A percentile compares a stretch with the other conserved stretches of the same genome.
Evolutionary conservation across 169 alveolate species (phyloP).

Genomic region (Theileria orientalis): DNA sequence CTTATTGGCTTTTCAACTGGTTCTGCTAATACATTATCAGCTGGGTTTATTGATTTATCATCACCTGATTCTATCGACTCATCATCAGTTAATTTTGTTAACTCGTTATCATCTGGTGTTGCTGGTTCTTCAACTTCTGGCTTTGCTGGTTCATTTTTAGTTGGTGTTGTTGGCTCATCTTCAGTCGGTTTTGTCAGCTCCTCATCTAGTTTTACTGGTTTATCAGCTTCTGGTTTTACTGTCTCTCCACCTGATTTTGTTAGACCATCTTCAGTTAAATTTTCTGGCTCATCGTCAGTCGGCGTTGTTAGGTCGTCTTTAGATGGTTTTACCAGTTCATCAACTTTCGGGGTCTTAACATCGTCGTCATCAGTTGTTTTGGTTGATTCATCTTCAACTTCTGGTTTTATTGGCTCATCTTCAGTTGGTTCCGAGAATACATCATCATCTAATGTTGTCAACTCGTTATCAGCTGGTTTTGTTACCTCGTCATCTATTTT

Average conservation of each 20-base stretch:
- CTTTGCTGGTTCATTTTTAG: background rate
- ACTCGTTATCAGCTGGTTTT: background rate
- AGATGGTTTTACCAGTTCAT: background rate
- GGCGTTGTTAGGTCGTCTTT: background rate
- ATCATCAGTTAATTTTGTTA: background rate
- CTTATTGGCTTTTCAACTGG: no score
- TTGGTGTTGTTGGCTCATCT: background rate
- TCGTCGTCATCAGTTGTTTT: background rate
- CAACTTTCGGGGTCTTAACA: background rate
- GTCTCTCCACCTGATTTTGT: background rate
- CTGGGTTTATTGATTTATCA: no score
- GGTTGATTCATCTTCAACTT: background rate
- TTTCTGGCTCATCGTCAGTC: background rate
- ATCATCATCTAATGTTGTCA: background rate
- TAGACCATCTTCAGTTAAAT: background rate
- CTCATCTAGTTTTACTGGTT: background rate
- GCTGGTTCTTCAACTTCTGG: background rate
- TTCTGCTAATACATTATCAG: no score
- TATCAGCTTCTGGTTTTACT: background rate
- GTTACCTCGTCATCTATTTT: background rate
- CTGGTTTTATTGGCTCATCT: background rate
- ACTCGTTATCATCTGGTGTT: background rate
- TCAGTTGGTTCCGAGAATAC: background rate
- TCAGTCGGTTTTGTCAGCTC: background rate
- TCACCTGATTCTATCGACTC: background rate